Evolutionary conservation across 352 stramenopile species (phyloP), one percentile per base, ranked within the genome.

Genomic region (Pythium oligandrum): DNA sequence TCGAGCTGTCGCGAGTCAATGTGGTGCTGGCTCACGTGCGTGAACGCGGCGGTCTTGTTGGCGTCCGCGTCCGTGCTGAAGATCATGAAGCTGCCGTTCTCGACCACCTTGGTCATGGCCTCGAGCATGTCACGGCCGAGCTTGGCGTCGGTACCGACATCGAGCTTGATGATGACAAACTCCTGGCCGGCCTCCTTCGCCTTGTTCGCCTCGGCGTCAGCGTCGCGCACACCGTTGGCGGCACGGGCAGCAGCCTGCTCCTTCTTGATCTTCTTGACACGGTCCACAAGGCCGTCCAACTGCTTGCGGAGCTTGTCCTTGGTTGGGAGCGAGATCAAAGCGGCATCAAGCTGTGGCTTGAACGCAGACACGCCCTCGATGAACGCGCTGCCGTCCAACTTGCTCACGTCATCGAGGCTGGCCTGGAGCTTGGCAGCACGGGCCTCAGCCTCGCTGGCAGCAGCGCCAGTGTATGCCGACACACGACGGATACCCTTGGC

Each of bases 401-500:
- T 82, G 55, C 85, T 79, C 12, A 96, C 80, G 10, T 81, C 68
- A 46, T 96, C 72, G 4, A 96, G 47, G 48, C 90, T 74, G 11
- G 63, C 64, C 60, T 96, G 74, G 12, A 98, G 81, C 55, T 77
- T 83, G 32, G 84, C 71, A 35, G 86, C 92, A 57, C 89, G 80
- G 36, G 70, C 73, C 44, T 97, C 88, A 1, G 94, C 94, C 53
- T 97, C 75, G 39, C 71, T 70, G 9, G 96, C 96, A 2, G 83
- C 61, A 39, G 86, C 83, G 55, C 87, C 83, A 5, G 96, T 99
- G 53, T 98, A 90, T 42, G 88, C 95, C 45, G 93, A 96, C 38
- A 99, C 90, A 66, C 97, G 90, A 51, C 97, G 91, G 61, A 99
- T 98, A 45, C 97, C 97, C 86, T 99, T 99, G 48, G 95, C 90